Base-by-base conservation (phyloP, 345 rosid genomes). In the Eucalyptus grandis region DNA sequence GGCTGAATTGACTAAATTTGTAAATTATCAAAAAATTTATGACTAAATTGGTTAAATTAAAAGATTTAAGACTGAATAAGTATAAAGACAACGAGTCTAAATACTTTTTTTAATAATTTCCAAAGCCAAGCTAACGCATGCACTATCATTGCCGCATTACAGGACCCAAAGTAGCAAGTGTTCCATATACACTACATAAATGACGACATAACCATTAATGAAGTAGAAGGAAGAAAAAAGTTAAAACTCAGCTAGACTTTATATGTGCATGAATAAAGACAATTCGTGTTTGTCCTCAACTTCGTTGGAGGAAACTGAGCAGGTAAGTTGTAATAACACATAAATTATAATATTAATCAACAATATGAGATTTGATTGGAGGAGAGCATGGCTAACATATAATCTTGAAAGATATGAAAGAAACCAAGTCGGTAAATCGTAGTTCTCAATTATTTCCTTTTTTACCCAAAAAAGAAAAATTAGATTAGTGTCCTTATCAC, bases 11-110 rank as follows among this genome's bases (percentile, higher is more conserved):
- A 60, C 15, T 60, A 14, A 60, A 27, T 3, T 60, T 10, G 0
- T 27, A 27, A 5, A 62, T 30, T 62, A 30, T 62, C 1, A 62
- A 27, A 62, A 27, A 1, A 0, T 12, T 62, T 6, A 62, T 27
- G 2, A 27, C 4, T 62, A 62, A 62, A 62, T 62, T 12, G 4
- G 31, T 13, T 2, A 27, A 60, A 1, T 60, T 4, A 1, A 56
- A 56, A 56, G 1, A 22, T 56, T 22, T 56, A 56, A 10, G 30
- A 27, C 1, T 30, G 16, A 62, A 62, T 27, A 14, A 13, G 15
- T 12, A 27, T 30, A 27, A 62, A 62, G 14, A 22, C 30, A 56
- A 56, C 0, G 0, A 0, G 58, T 53, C 24, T 19, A 53, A 53
- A 53, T 53, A 53, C 58, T 53, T 53, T 53, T 53, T 19, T 53